Evolutionary conservation across 768 basidiomycete genomes (phyloP).

Genomic region (Rhodotorula taiwanensis): DNA sequence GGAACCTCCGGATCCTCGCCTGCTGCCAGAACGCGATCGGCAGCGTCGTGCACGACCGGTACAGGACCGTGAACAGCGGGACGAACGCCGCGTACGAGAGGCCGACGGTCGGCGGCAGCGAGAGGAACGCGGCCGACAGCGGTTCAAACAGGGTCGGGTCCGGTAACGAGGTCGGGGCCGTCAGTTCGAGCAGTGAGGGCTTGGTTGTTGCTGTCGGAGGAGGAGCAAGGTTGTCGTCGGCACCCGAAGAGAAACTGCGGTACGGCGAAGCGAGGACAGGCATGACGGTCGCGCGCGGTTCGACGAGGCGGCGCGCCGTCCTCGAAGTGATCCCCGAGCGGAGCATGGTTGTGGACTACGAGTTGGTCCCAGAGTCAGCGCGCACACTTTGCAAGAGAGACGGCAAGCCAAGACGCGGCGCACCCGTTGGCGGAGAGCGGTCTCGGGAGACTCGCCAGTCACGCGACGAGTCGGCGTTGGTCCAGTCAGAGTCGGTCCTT

Average conservation of each 20-base stretch:
- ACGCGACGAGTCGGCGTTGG: no score
- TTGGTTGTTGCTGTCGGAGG: slow-evolving; percentile 5
- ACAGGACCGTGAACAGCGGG: slow-evolving; percentile 43
- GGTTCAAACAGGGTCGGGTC: slow-evolving; percentile 35
- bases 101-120: slow-evolving; percentile 37
- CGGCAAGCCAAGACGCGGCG: no score
- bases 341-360: no score
- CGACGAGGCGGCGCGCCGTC: background rate
- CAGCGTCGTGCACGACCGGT: slow-evolving; percentile 43
- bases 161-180: slow-evolving; percentile 8
- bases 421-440: no score
- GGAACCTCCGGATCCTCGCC: slow-evolving; percentile 34
- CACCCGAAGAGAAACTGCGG: background rate
- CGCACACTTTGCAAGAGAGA: no score
- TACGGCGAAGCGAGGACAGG: background rate
- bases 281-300: background rate
- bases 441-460: no score
- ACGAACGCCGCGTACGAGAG: slow-evolving; percentile 42
- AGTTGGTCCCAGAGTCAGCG: no score
- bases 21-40: slow-evolving; percentile 46
- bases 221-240: no score
- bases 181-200: slow-evolving; percentile 6
- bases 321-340: no score
- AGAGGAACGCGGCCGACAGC: slow-evolving; percentile 30
- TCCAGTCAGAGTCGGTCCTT: no score